Evolutionary conservation across 805 yeast species (phyloP), one percentile per base, ranked within the genome.

Genomic region (Zygosaccharomyces siamensis): DNA sequence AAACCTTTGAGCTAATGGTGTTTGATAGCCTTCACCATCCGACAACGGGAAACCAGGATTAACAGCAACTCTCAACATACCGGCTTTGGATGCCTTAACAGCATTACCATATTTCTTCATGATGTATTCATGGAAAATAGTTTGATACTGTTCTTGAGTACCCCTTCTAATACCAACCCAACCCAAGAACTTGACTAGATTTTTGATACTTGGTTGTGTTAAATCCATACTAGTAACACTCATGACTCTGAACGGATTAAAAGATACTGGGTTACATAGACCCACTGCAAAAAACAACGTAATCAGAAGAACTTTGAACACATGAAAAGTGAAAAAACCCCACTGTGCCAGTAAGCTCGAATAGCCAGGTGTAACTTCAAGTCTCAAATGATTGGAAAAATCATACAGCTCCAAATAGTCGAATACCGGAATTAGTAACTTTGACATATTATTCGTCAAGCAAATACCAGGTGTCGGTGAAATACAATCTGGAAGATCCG

Each of bases 121-220:
- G 60, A 77, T 76, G 57, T 69, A 70, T 44, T 82, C 80, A 60
- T 92, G 80, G 74, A 80, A 84, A 59, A 70, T 74, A 52, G 81
- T 84, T 60, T 78, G 79, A 75, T 84, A 92, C 54, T 81, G 89
- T 35, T 80, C 84, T 24, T 80, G 70, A 18, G 83, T 76, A 11
- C 84, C 84, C 57, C 83, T 82, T 67, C 83, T 84, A 21, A 93
- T 77, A 46, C 97, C 96, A n/a, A 97, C 89, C 98, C 98, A 93
- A 43, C 98, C 98, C 56, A 90, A 71, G 3, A 69, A 67, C 30
- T 81, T 56, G 58, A 90, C 75, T 50, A 77, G 72, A 21, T 66
- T 63, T 54, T 61, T 73, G 56, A 62, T 58, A 55, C 62, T 64
- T 18, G 64, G 55, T 4, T 54, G 52, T 24, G 57, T 44, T 18